Evolutionary conservation across 192 early-diverging fungal species (phyloP), one percentile per base, ranked within the genome.

Genomic region (Funneliformis mosseae): DNA sequence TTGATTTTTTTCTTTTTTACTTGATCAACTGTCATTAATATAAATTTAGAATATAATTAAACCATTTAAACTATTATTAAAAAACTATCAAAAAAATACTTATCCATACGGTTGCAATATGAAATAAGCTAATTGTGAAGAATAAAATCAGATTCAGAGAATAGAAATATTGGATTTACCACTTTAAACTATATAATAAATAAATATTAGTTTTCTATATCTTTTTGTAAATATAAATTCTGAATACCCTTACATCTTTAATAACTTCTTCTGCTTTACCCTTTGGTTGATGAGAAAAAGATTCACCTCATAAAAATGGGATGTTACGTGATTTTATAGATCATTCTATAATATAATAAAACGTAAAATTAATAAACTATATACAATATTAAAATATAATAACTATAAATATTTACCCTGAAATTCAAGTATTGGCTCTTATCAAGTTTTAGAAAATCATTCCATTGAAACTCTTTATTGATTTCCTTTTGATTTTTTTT

Each of bases 301-400:
- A 48, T 3, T 48, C 14, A 48, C 46, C 46, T 14, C 46, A 42
- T 23, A 66, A 18, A 66, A 66, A 27, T 28, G 27, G 10, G 2
- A 66, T 27, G 63, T 3, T 27, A 11, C 25, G 11, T 3, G 23
- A 27, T 66, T 39, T 68, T 10, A 11, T 1, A 68, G 33, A 18
- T 64, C 62, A 64, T 64, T 64, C 25, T 64, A 27, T 64, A 64
- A 64, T 60, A 60, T 16, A 60, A 60, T 60, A 14, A 60, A 60
- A 60, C 14, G 28, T 33, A 5, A 27, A 66, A 8, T 66, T 25
- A 66, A 66, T 27, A 66, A 25, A 66, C 23, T 66, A 25, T 60
- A 60, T 12, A n/a, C n/a, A n/a, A n/a, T n/a, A n/a, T n/a, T n/a
- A n/a, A n/a, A 5, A 14, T 33, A 60, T 28, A 66, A 42, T 41